These are phyloP conservation scores for Fraxinus sp. DNA, from an alignment of 305 asterid species.

Conservation along the genomic window DNA sequence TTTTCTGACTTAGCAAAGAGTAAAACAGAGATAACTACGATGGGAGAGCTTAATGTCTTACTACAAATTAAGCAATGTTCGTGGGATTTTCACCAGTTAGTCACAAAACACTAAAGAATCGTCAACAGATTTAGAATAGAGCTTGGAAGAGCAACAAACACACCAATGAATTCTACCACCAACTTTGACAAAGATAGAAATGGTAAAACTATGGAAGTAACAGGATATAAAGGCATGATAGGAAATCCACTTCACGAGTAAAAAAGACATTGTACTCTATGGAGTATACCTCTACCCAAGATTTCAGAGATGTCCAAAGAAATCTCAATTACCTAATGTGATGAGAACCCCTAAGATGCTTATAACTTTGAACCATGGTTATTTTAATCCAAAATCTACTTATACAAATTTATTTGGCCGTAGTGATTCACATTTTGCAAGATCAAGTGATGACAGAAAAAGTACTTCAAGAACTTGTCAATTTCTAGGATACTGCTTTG, in stretches of 20 bases:
- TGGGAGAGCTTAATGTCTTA: neutral
- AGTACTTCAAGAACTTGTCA: neutral
- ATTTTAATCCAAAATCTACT: neutral
- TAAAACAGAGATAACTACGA: neutral
- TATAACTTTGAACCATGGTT: neutral
- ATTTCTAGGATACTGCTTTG: neutral
- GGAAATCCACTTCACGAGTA: neutral
- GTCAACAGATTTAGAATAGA: neutral
- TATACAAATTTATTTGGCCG: neutral
- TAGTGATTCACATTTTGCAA: neutral
- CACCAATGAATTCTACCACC: neutral
- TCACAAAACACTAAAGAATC: neutral
- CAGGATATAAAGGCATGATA: neutral
- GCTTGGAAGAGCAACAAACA: neutral
- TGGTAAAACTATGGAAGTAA: neutral
- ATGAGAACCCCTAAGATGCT: neutral
- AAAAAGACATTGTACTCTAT: neutral
- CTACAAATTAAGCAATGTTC: neutral
- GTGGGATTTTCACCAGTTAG: neutral
- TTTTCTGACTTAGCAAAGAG: neutral
- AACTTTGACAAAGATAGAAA: neutral
- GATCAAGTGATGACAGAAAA: neutral
- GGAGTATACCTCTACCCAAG: neutral
- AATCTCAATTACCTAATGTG: neutral
- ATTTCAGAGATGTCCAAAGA: neutral